A percentile compares a stretch with the other conserved stretches of the same genome.
Evolutionary conservation across 73 alveolate genomes (phyloP).

Genomic region (Blepharisma stoltei): DNA sequence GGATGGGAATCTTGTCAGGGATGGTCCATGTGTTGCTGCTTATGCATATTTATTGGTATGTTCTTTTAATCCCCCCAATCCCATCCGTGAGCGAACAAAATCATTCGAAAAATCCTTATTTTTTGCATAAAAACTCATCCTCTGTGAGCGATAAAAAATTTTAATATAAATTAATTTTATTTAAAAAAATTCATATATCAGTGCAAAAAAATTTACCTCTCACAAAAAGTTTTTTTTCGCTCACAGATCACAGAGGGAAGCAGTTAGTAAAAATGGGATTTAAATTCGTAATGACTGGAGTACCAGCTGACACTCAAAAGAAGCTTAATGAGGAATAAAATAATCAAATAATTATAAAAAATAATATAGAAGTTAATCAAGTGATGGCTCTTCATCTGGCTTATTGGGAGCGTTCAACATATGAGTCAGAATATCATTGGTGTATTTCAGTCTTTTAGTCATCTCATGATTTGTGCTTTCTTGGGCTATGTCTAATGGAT

Average conservation of each 20-base stretch:
- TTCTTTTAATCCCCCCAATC: no score
- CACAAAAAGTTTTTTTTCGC: no score
- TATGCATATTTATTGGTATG: neutral
- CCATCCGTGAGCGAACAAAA: no score
- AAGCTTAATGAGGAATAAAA: neutral
- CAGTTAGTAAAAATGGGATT: neutral
- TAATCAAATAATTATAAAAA: no score
- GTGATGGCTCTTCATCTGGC: neutral
- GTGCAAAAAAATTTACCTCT: no score
- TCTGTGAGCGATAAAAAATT: no score
- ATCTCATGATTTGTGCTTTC: slow-evolving; percentile 88
- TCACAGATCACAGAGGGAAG: no score
- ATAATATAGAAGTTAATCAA: no score
- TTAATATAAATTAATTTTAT: no score
- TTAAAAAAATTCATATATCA: no score
- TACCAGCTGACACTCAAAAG: neutral
- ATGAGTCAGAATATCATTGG: slow-evolving; percentile 85
- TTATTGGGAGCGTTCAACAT: slow-evolving; percentile 41
- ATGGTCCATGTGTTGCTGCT: neutral
- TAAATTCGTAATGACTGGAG: neutral
- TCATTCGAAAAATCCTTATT: no score
- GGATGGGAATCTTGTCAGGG: neutral
- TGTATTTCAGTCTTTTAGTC: slow-evolving; percentile 95
- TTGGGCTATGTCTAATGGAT: slow-evolving; percentile 87
- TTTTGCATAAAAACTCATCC: no score